Base-by-base conservation (phyloP, 1,284 basidiomycete species). In the Ganoderma boninense region DNA sequence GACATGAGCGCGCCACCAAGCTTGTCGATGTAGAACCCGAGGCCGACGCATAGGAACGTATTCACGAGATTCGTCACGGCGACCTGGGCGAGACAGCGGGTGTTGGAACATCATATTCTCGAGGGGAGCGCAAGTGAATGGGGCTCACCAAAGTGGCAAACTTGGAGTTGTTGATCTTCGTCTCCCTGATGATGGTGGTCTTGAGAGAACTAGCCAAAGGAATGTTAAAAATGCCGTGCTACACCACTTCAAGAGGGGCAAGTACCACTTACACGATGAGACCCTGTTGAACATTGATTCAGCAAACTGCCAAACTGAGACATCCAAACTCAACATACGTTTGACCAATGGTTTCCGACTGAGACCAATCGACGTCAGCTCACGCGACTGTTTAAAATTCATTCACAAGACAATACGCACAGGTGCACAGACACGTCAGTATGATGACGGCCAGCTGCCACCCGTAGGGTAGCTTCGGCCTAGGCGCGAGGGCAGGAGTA, bases 301-400 rank as follows among this genome's bases (percentile, higher is more conserved):
- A 62, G 26, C 68, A 23, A 69, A 18, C 2, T 1, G 29, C 16
- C 40, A 40, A 56, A 40, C 46, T 32, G 7, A 11, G 46, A 23
- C 13, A 71, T 79, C 8, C 4, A 23, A 16, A 44, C 3, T 29
- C 4, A 5, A 69, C 73, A 52, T 62, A 85, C 84, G 73, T 84
- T 84, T 13, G 84, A 85, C 84, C 84, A 85, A 71, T 85, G 84
- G 73, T 85, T 84, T 2, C 84, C 84, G 67, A 85, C 84, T 85
- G 63, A 10, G 60, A 56, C 49, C 63, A 66, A 42, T 38, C 65
- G 32, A 61, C 62, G 57, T 71, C 40, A 73, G 56, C 46, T 16
- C 18, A 20, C 56, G 5, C 40, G 6, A 42, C 8, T 35, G 10
- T 40, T 44, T 6, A 20, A 44, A 52, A 16, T 6, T 56, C 14